Evolutionary conservation across 2,329 filamentous ascomycete genomes (phyloP), one percentile per base, ranked within the genome.

Genomic region (Pseudogymnoascus sp.): DNA sequence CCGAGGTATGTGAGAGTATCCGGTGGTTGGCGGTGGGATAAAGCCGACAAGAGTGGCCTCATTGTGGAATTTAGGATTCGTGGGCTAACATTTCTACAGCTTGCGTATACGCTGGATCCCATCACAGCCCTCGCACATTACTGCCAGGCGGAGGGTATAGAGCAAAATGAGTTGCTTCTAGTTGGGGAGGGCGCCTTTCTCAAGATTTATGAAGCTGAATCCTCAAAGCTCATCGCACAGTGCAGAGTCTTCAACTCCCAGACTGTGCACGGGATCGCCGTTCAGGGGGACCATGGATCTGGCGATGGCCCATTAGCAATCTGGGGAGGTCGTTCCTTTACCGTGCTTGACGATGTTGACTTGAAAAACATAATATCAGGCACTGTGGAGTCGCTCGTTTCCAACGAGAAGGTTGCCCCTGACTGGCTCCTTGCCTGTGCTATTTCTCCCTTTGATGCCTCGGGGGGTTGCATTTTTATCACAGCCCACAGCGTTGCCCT

Each of bases 401-500:
- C 62, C 23, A 68, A 65, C 6, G 81, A 81, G 67, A 75, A 76
- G 23, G 73, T 72, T 2, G 82, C 83, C 2, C 79, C 83, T 4
- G 91, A 96, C 74, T 94, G 91, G 91, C 85, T 95, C 66, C 82
- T 93, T 68, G 84, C 90, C 72, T 87, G 81, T 37, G 76, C 78
- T 35, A 74, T 87, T 62, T 82, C 81, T 58, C 78, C 82, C 4
- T 58, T 63, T 70, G 52, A 66, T n/a, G 64, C 68, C 6, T 70
- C 75, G 29, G 64, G 68, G 1, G 72, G 74, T 10, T 85, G 83
- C 14, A 84, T 85, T 14, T 74, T 94, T 10, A 79, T 95, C 14
- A 96, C 92, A 1, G 91, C 93, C 1, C 92, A 97, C 74, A 97
- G 97, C 78, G 87, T 91, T 59, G 78, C 95, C 4, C 73, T 90